phyloP scores from a whole-genome alignment of 805 yeast species.

The Saturnispora besseyi region DNA sequence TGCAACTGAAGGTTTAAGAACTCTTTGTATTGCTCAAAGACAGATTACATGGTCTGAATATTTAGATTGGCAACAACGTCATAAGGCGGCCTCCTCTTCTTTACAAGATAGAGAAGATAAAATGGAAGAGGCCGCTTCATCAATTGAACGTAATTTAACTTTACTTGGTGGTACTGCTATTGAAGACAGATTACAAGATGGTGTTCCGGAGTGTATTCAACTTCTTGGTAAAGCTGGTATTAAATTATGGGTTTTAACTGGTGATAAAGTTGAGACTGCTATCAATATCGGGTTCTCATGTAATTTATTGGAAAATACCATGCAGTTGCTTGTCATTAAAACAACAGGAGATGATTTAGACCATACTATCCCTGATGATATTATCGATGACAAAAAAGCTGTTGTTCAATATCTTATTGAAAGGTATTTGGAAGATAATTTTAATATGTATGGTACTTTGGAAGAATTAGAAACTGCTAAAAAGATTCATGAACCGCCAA shows the following conservation, averaged over 20 bases:
- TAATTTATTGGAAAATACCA: constrained; percentile 63
- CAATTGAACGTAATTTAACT: constrained; percentile 56
- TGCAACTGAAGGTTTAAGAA: constrained; percentile 79
- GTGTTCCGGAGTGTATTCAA: constrained; percentile 76
- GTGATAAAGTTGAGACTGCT: constrained; percentile 86
- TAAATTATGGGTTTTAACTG: constrained; percentile 78
- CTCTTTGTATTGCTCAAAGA: constrained; percentile 69
- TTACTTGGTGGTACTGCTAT: constrained; percentile 80
- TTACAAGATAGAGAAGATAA: constrained; percentile 52
- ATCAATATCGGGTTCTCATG: constrained; percentile 83
- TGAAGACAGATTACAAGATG: constrained; percentile 78
- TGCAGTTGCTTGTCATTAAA: constrained; percentile 63
- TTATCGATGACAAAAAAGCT: constrained; percentile 17
- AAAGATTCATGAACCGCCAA: constrained; percentile 57
- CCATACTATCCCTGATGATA: constrained; percentile 29
- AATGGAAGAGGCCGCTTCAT: constrained; percentile 68
- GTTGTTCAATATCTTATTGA: constrained; percentile 41
- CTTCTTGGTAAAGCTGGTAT: constrained; percentile 67
- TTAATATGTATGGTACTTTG: constrained; percentile 48
- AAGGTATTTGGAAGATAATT: constrained; percentile 45
- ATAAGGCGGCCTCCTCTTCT: constrained; percentile 58
- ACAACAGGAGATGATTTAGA: constrained; percentile 49
- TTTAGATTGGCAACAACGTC: constrained; percentile 51
- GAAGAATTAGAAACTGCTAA: constrained; percentile 50
- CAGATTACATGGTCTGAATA: constrained; percentile 57